These are phyloP conservation scores for Boletus eberwhitei DNA, from an alignment of 768 basidiomycete genomes.

Conservation along the genomic window DNA sequence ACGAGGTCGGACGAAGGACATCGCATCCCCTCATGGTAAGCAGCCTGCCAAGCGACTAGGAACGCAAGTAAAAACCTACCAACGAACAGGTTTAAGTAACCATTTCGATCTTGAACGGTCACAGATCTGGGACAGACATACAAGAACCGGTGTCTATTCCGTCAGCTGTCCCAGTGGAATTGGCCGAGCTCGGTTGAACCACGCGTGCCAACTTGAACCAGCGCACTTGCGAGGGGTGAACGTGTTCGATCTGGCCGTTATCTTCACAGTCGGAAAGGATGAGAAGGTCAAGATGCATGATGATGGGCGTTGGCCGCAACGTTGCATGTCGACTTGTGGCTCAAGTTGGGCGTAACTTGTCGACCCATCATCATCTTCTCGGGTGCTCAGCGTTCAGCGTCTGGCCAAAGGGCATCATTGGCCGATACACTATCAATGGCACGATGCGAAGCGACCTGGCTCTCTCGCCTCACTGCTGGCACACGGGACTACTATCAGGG, in stretches of 20 bases:
- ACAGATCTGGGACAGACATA: slow-evolving; percentile 14
- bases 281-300: not conserved
- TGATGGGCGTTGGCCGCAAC: slow-evolving; percentile 4
- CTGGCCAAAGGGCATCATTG: slow-evolving; percentile 14
- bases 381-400: not conserved
- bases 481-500: slow-evolving; percentile 1
- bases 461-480: slow-evolving; percentile 1
- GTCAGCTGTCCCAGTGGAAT: slow-evolving; percentile 1
- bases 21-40: slow-evolving; percentile 27
- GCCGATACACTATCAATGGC: slow-evolving; percentile 18
- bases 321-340: slow-evolving; percentile 5
- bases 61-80: slow-evolving; percentile 16
- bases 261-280: not conserved
- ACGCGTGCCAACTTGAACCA: not conserved
- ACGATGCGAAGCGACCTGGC: not conserved
- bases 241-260: slow-evolving; percentile 6
- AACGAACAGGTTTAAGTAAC: slow-evolving; percentile 7
- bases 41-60: slow-evolving; percentile 16
- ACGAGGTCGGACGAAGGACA: slow-evolving; percentile 28
- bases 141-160: slow-evolving; percentile 2
- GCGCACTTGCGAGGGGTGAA: not conserved
- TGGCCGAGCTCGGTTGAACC: slow-evolving; percentile 5
- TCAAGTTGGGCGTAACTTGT: slow-evolving; percentile 8
- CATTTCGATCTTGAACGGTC: slow-evolving; percentile 8
- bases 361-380: slow-evolving; percentile 14